Base-by-base conservation (phyloP, 179 eudicot genomes). In the Spinacia oleracea region DNA sequence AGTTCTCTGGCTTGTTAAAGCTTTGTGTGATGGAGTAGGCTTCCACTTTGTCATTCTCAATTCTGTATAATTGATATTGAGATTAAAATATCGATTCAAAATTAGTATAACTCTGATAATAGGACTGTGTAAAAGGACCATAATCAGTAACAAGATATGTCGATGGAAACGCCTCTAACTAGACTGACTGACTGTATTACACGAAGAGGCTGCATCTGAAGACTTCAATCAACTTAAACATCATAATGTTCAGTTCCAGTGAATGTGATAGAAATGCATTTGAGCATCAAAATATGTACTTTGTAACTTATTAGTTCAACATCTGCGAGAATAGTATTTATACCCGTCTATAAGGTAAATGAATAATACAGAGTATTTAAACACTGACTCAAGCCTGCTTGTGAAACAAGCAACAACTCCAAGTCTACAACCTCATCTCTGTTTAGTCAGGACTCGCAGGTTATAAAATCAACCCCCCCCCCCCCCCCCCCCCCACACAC, bases 11-110 rank as follows among this genome's bases (percentile, higher is more conserved):
- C 77, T 96, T 93, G 81, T 93, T 96, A 84, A 96, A 96, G 86
- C 98, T 96, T 85, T 93, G 99, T 42, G 97, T 96, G 48, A 96
- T 96, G 14, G 99, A 90, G 84, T 89, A 89, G 56, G 77, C 91
- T 83, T 90, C 98, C 78, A 96, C 97, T 83, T 85, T 90, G 85
- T 92, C 94, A 75, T 89, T 90, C 77, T 92, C 98, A 78, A 93
- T 92, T 86, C 98, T 93, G 90, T 86, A 83, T 84, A 62, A 35
- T 62, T 42, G 40, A 15, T 43, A 72, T 76, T 4, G 23, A 55
- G 35, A 16, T 16, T n/a, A 55, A 40, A 50, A 62, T 29, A n/a
- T 16, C 34, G 31, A 48, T 2, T 34, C 34, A 3, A 75, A 21
- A 29, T 11, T 18, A 75, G 21, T 40, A 64, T 5, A 62, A 29